phyloP scores from a whole-genome alignment of 2,329 filamentous ascomycete genomes.

The Fusarium tuaranense region DNA sequence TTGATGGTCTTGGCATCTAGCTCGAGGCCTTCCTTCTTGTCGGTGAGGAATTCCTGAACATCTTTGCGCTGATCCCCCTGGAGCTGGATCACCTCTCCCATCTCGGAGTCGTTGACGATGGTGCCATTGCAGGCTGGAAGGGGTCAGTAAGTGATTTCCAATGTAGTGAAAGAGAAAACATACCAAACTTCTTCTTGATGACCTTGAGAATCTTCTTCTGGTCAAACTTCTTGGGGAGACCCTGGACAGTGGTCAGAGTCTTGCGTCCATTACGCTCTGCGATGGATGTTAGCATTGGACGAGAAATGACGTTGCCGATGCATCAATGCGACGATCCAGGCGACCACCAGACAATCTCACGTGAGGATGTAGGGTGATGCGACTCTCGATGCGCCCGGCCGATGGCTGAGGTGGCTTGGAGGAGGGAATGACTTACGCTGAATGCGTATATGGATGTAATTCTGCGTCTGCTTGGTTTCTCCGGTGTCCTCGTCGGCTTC shows the following conservation, averaged over 20 bases:
- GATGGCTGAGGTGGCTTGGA: constrained; percentile 3
- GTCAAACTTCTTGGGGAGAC: constrained; percentile 98
- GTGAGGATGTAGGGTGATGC: constrained; percentile 25
- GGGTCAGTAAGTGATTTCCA: neutral
- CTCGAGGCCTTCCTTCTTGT: constrained; percentile 94
- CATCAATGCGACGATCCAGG: constrained; percentile 4
- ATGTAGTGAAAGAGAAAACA: constrained; percentile 45
- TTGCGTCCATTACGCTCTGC: constrained; percentile 99
- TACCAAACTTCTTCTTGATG: constrained; percentile 99
- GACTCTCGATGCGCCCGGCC: constrained; percentile 5
- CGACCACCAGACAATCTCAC: constrained; percentile 15
- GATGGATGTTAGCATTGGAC: constrained; percentile 11
- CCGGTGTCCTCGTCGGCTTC: constrained; percentile 99
- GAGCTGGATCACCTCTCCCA: constrained; percentile 99
- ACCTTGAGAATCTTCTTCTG: constrained; percentile 99
- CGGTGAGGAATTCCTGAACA: constrained; percentile 96
- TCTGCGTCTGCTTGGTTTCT: constrained; percentile 94
- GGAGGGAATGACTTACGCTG: constrained; percentile 76
- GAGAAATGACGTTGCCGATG: neutral
- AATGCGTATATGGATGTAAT: constrained; percentile 99
- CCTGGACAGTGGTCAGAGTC: constrained; percentile 99
- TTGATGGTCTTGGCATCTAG: constrained; percentile 98
- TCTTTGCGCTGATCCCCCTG: constrained; percentile 99
- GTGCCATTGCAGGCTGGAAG: constrained; percentile 96
- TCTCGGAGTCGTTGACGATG: constrained; percentile 94